Evolutionary conservation across 345 rosid genomes (phyloP), one percentile per base, ranked within the genome.

Genomic region (Hibiscus syriacus): DNA sequence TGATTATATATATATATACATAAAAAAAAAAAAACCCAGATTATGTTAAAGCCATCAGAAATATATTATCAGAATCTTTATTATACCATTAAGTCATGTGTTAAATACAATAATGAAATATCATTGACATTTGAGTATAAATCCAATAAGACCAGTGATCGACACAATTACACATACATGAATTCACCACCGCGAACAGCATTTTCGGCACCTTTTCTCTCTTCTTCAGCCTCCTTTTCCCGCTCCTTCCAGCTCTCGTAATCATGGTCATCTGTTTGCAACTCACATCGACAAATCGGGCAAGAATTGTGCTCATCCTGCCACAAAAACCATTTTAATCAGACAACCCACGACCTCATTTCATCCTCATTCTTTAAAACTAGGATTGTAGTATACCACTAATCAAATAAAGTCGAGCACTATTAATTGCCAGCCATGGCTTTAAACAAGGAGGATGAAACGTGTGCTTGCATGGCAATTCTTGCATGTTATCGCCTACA

Each of bases 251-350:
- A 84, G 80, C 77, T 89, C 80, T 94, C 99, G 16, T 94, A 94
- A 12, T 79, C 83, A 75, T 87, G 90, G 77, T 94, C 99, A 54
- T 94, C 99, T 22, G 96, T 94, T 50, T 74, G 86, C 71, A 94
- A 80, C 70, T 94, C 99, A 14, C 86, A 84, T 56, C 96, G 87
- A 65, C 99, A 94, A 69, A 91, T 86, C 19, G 99, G 99, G 74
- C 99, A 94, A 52, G 99, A 91, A 83, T 94, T 94, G 78, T 91
- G 92, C 72, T 85, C 96, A 67, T 94, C 92, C 99, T 87, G 87
- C 70, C 70, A 76, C 26, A 70, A 57, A 45, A 53, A 32, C 34
- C 55, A 14, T 64, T 25, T 19, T n/a, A n/a, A n/a, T 20, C 38
- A 61, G 22, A 52, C 7, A 67, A 46, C 27, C 36, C 62, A 19